Conservation (phyloP, 2,329 filamentous ascomycete genomes). For the Ophiostoma piceae region DNA sequence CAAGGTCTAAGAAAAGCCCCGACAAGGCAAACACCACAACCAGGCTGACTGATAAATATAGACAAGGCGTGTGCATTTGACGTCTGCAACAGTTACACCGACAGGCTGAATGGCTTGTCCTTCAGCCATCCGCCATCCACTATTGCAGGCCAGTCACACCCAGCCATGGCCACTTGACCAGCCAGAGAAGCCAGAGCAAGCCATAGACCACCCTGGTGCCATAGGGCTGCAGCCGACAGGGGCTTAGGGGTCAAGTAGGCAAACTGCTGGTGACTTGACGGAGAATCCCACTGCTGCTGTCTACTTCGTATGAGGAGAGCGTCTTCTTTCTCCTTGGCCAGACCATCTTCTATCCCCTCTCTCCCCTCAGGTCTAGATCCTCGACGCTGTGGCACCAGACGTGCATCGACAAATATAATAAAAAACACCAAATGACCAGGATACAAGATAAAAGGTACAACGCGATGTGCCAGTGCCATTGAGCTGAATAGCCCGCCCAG, state of each 20-base stretch:
- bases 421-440: neutral
- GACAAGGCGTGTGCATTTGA: conserved; percentile 6
- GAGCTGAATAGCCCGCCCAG: neutral
- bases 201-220: neutral
- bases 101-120: neutral
- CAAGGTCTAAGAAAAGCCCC: neutral
- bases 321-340: neutral
- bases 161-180: neutral
- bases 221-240: conserved; percentile 9
- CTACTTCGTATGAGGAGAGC: neutral
- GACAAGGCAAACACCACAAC: neutral
- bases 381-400: neutral
- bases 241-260: neutral
- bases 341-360: too few relatives aligned
- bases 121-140: too few relatives aligned
- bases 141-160: neutral
- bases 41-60: neutral
- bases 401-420: neutral
- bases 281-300: neutral
- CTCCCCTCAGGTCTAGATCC: neutral
- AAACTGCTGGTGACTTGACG: too few relatives aligned
- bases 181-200: neutral
- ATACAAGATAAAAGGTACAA: too few relatives aligned
- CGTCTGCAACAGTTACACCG: neutral
- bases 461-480: neutral